These are phyloP conservation scores for Backusella macrospora DNA, from an alignment of 192 early-diverging fungal species.

Conservation along the genomic window DNA sequence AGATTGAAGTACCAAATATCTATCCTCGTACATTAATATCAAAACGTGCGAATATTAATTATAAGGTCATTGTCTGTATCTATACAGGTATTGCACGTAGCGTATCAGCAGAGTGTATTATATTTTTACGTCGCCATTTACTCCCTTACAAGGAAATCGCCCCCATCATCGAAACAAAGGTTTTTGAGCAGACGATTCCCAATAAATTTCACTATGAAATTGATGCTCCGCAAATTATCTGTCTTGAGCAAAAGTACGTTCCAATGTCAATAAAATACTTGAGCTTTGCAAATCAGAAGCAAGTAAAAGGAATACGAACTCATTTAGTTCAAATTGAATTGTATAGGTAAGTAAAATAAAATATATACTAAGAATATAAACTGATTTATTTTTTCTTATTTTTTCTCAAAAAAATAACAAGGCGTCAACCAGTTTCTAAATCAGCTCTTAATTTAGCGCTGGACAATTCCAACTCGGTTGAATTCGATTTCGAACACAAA, in stretches of 20 bases:
- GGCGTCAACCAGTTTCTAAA: constrained; percentile 14
- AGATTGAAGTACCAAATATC: constrained; percentile 33
- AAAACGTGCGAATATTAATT: constrained; percentile 32
- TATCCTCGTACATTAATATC: constrained; percentile 24
- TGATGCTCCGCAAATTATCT: constrained; percentile 32
- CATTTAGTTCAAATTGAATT: constrained; percentile 35
- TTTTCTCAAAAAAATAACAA: not conserved
- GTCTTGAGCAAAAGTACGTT: constrained; percentile 30
- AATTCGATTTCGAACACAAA: constrained; percentile 14
- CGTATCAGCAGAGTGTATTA: constrained; percentile 28
- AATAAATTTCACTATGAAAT: constrained; percentile 43
- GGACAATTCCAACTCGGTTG: not conserved
- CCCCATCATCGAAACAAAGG: constrained; percentile 29
- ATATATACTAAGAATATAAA: not conserved
- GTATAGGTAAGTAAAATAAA: constrained; percentile 28
- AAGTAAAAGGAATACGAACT: constrained; percentile 32
- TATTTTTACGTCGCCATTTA: constrained; percentile 26
- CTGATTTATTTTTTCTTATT: not conserved
- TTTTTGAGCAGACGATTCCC: constrained; percentile 29
- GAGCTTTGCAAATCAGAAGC: constrained; percentile 35
- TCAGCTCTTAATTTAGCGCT: not conserved
- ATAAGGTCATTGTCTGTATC: constrained; percentile 26
- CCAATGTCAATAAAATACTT: constrained; percentile 29
- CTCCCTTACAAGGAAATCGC: constrained; percentile 28
- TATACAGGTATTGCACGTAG: constrained; percentile 25